Evolutionary conservation across 768 basidiomycete genomes (phyloP).

Genomic region (Grammothele lineata): DNA sequence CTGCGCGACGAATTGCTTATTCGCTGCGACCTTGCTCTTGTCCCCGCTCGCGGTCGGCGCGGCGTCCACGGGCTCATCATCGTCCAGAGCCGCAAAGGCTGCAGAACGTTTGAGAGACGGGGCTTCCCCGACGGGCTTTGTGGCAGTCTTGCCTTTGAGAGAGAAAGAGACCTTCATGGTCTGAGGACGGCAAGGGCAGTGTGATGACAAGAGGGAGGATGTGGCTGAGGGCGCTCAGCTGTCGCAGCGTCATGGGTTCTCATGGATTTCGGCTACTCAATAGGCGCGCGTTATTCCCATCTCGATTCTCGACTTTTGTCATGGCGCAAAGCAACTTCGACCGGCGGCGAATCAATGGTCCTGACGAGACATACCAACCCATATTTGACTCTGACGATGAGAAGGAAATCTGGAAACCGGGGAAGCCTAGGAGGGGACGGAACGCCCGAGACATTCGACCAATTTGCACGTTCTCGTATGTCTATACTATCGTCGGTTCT

Average conservation of each 20-base stretch:
- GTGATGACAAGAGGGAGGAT: neutral
- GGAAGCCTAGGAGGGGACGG: conserved; percentile 47
- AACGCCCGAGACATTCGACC: conserved; percentile 66
- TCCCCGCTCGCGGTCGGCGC: conserved; percentile 37
- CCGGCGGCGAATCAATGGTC: conserved; percentile 86
- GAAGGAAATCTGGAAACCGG: conserved; percentile 27
- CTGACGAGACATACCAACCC: conserved; percentile 76
- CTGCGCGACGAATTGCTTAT: conserved; percentile 55
- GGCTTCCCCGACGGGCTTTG: conserved; percentile 51
- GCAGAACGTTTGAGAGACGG: conserved; percentile 53
- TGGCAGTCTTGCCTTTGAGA: conserved; percentile 44
- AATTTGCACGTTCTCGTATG: conserved; percentile 58
- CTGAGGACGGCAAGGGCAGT: conserved; percentile 53
- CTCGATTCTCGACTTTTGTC: neutral
- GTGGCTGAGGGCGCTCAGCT: too few relatives aligned
- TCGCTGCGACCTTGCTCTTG: conserved; percentile 38
- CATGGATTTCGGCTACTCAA: too few relatives aligned
- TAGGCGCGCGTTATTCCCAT: too few relatives aligned
- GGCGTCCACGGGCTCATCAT: conserved; percentile 54
- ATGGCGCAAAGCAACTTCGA: conserved; percentile 59
- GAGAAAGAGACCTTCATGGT: conserved; percentile 91
- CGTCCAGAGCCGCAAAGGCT: conserved; percentile 59
- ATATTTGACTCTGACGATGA: conserved; percentile 44
- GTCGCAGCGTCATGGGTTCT: too few relatives aligned
- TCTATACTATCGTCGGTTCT: neutral